phyloP scores from a whole-genome alignment of 192 early-diverging fungal species.

The Borealophlyctis nickersoniae region DNA sequence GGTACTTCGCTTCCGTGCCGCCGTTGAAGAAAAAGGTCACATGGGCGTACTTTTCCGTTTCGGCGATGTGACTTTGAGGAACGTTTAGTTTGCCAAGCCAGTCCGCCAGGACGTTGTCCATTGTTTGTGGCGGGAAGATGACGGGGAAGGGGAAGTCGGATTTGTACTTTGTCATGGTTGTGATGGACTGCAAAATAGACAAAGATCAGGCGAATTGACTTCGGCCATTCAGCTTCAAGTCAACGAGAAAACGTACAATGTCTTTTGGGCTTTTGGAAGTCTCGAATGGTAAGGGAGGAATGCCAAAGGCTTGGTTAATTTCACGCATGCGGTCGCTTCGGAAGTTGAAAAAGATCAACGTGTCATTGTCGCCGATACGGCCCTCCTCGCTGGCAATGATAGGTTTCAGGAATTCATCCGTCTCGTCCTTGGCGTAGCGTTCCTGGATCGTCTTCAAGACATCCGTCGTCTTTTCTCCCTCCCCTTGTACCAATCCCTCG shows the following conservation, averaged over 20 bases:
- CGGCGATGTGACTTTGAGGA: conserved; percentile 93
- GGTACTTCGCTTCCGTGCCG: conserved; percentile 89
- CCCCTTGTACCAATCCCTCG: conserved; percentile 78
- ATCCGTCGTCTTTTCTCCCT: conserved; percentile 62
- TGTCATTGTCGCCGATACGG: conserved; percentile 80
- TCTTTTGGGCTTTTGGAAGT: conserved; percentile 66
- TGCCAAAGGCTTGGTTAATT: conserved; percentile 77
- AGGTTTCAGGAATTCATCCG: conserved; percentile 99
- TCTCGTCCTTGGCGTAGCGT: conserved; percentile 83
- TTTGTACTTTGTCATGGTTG: conserved; percentile 98
- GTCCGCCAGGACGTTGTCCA: conserved; percentile 98
- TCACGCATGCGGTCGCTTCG: conserved; percentile 98
- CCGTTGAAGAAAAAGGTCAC: conserved; percentile 99
- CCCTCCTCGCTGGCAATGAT: conserved; percentile 83
- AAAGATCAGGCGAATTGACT: no score
- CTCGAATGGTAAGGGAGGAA: conserved; percentile 84
- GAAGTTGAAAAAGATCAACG: conserved; percentile 98
- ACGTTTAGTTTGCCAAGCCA: conserved; percentile 88
- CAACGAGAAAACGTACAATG: conserved; percentile 70
- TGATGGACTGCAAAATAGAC: conserved; percentile 77
- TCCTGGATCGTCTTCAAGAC: conserved; percentile 70
- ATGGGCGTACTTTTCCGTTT: conserved; percentile 99
- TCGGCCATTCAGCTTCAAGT: no score
- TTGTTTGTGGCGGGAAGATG: conserved; percentile 93
- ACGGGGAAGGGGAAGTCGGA: conserved; percentile 91